Evolutionary conservation across 1,284 basidiomycete species (phyloP), one percentile per base, ranked within the genome.

Genomic region (Ustilago shanxiensis): DNA sequence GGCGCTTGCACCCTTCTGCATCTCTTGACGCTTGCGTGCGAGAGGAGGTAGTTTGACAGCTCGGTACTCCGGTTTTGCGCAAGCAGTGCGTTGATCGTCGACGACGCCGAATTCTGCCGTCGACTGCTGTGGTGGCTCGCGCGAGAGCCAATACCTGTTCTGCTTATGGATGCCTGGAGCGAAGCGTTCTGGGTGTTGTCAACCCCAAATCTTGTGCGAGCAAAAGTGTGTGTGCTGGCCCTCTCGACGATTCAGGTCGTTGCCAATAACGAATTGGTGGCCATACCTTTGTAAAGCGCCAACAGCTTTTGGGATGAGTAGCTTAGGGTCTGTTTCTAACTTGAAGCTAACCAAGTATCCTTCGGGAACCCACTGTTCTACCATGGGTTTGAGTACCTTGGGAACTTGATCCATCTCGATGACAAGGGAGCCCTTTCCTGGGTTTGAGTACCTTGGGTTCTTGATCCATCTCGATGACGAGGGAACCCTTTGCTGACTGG

Each of bases 361-460:
- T 61, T 94, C 91, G 1, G 91, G 91, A 0, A 92, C 92, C 97
- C 96, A 99, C 85, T 98, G 92, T 57, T 93, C 91, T 2, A 98
- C 95, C 87, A 99, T 89, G 0, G 94, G 92, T 86, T 93, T 93
- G 51, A 99, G 88, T 39, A 98, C 92, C 87, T 99, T 99, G 9
- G 97, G 96, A 1, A 98, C 95, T 86, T 98, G 95, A 86, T 99
- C 96, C 95, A 99, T 98, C 86, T 98, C 95, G 72, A 99, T 93
- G 47, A 92, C 90, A 37, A 99, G 87, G 75, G 93, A 95, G 2
- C 84, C 85, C 85, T 96, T 95, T 22, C 93, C 93, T 0, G 94
- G 94, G 92, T 86, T 93, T 93, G 51, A 99, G 88, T 39, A 98
- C 92, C 87, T 99, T 99, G 9, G 97, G 96, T 1, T 98, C 95